These are phyloP conservation scores for Oligophagozyma castellii DNA, from an alignment of 1,139 yeast genomes.

Conservation along the genomic window DNA sequence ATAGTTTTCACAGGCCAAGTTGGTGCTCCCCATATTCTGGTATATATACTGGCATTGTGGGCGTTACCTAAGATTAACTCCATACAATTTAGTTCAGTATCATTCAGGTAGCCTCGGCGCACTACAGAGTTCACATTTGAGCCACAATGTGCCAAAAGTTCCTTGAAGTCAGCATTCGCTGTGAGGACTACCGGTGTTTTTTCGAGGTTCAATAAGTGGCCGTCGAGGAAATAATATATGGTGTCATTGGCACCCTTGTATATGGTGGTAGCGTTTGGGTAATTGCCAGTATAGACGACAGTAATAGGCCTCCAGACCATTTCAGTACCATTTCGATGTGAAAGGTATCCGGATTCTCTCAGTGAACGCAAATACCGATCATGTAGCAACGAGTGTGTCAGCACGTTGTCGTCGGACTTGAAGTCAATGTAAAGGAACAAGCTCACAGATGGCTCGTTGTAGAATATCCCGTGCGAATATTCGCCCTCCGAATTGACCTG, in stretches of 20 bases:
- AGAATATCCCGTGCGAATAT: constrained; percentile 29
- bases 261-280: constrained; percentile 17
- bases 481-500: constrained; percentile 22
- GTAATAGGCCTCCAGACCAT: constrained; percentile 31
- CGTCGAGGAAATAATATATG: too few species aligned
- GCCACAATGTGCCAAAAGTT: constrained; percentile 2
- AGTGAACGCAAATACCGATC: constrained; percentile 25
- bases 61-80: constrained; percentile 22
- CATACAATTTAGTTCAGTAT: constrained; percentile 20
- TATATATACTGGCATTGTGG: constrained; percentile 27
- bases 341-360: constrained; percentile 27
- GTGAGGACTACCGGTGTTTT: too few species aligned
- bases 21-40: constrained; percentile 42
- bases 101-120: constrained; percentile 1
- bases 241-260: constrained; percentile 9
- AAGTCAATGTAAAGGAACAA: constrained; percentile 35
- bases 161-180: constrained; percentile 14
- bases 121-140: constrained; percentile 1
- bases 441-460: constrained; percentile 29
- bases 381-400: constrained; percentile 26
- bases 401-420: constrained; percentile 28
- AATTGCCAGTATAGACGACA: constrained; percentile 32
- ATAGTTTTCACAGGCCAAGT: constrained; percentile 27
- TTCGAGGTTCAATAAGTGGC: too few species aligned
- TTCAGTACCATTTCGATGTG: constrained; percentile 22